Percentiles rank a stretch among this genome's conserved stretches.
Conservation (phyloP, 208 protist species). For the Wallacemonas sp. region DNA sequence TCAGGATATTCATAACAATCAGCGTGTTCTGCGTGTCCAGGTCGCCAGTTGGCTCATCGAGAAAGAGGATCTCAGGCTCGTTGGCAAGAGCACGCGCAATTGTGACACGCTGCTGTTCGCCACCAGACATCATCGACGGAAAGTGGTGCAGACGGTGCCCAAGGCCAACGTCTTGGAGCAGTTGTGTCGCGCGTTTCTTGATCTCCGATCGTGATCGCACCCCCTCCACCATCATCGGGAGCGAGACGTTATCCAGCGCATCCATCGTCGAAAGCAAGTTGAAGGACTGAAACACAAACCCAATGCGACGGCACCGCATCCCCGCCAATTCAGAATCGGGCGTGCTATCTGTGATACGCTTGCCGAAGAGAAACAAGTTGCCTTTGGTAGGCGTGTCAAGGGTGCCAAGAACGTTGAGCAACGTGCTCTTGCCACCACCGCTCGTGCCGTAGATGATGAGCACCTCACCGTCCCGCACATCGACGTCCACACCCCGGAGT, state of each 20-base stretch:
- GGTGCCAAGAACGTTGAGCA: conserved; percentile 97
- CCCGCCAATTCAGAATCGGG: conserved; percentile 70
- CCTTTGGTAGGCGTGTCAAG: conserved; percentile 97
- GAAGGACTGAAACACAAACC: conserved; percentile 98
- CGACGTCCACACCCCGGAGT: conserved; percentile 89
- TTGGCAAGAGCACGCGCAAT: conserved; percentile 96
- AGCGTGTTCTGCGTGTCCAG: conserved; percentile 95
- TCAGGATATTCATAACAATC: conserved; percentile 94
- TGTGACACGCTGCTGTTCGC: conserved; percentile 96
- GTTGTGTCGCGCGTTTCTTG: conserved; percentile 56
- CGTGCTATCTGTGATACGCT: conserved; percentile 74
- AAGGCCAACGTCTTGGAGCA: conserved; percentile 91
- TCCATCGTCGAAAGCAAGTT: conserved; percentile 95
- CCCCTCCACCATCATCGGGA: conserved; percentile 95
- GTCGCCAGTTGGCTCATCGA: conserved; percentile 97
- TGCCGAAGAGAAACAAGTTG: conserved; percentile 89
- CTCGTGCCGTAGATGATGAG: conserved; percentile 95
- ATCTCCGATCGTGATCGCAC: conserved; percentile 52
- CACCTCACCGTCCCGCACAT: conserved; percentile 92
- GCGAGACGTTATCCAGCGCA: conserved; percentile 94
- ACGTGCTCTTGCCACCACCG: conserved; percentile 95
- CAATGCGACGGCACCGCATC: conserved; percentile 70
- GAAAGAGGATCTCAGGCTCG: conserved; percentile 92
- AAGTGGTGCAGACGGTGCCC: conserved; percentile 86
- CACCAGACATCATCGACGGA: conserved; percentile 94